These are phyloP conservation scores for Eucalyptus rudis DNA, from an alignment of 345 rosid species.

Conservation along the genomic window DNA sequence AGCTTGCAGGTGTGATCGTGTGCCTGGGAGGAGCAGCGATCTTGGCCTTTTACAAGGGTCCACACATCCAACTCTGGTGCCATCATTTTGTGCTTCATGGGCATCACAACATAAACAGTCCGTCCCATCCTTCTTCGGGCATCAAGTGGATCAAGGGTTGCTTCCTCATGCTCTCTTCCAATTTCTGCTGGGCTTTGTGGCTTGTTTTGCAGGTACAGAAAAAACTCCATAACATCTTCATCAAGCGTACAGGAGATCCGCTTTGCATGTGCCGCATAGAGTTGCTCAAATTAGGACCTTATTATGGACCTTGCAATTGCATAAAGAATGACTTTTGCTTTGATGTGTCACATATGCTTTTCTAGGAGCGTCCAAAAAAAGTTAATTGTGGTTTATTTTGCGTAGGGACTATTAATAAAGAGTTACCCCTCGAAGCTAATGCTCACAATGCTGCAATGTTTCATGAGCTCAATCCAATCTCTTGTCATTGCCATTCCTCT, in stretches of 20 bases:
- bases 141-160: slow-evolving; percentile 74
- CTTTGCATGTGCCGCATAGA: not conserved
- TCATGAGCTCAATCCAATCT: slow-evolving; percentile 63
- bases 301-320: not conserved
- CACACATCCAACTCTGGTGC: slow-evolving; percentile 31
- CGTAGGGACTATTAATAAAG: slow-evolving; percentile 51
- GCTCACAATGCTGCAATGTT: slow-evolving; percentile 68
- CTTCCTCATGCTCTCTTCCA: slow-evolving; percentile 71
- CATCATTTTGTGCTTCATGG: slow-evolving; percentile 13
- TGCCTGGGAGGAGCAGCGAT: slow-evolving; percentile 58
- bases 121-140: slow-evolving; percentile 18
- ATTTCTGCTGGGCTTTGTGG: slow-evolving; percentile 70
- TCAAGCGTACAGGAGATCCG: not conserved
- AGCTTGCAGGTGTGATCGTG: slow-evolving; percentile 45
- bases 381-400: not conserved
- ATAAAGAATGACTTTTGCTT: not conserved
- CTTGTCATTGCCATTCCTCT: slow-evolving; percentile 64
- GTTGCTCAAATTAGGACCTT: not conserved
- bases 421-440: slow-evolving; percentile 78
- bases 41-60: slow-evolving; percentile 75
- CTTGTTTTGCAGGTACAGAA: slow-evolving; percentile 69
- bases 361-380: not conserved
- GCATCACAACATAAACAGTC: not conserved
- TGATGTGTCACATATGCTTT: not conserved
- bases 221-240: not conserved